Conservation (phyloP, 2,329 filamentous ascomycete species). For the Epicoccum sorghinum region DNA sequence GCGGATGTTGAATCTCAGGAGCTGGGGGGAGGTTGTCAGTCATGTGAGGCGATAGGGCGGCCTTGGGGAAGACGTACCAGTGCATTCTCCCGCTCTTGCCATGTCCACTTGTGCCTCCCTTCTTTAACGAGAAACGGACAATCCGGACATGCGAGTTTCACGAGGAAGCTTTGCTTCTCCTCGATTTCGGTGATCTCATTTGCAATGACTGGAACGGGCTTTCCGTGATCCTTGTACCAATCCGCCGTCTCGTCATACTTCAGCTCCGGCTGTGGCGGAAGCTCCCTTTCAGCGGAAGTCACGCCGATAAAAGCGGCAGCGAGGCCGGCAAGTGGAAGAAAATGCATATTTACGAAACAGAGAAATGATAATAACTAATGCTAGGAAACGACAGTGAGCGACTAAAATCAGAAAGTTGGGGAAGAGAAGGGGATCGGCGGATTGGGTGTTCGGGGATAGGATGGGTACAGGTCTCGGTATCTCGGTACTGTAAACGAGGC, state of each 20-base stretch:
- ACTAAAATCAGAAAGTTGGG: conserved; percentile 7
- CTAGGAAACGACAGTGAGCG: conserved; percentile 15
- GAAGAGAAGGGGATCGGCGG: conserved; percentile 1
- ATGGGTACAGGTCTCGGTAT: no score
- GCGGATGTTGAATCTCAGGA: conserved; percentile 32
- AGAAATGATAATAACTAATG: conserved; percentile 1
- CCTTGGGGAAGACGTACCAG: conserved; percentile 23
- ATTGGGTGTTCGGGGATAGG: conserved; percentile 3
- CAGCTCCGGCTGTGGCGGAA: conserved; percentile 1
- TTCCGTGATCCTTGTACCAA: conserved; percentile 7
- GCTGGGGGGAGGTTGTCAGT: conserved; percentile 12
- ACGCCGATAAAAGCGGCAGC: conserved; percentile 16
- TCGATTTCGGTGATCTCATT: conserved; percentile 26
- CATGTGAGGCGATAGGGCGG: no score
- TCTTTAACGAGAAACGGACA: conserved; percentile 32
- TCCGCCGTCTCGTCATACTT: conserved; percentile 25
- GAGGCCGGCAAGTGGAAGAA: conserved; percentile 13
- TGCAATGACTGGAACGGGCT: conserved; percentile 10
- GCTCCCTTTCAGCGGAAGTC: conserved; percentile 1
- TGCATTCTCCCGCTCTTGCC: conserved; percentile 31
- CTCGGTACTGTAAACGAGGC: no score
- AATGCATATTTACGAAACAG: conserved; percentile 21
- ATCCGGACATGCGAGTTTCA: conserved; percentile 37
- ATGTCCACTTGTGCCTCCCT: conserved; percentile 6
- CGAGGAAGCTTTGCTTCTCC: conserved; percentile 31